Evolutionary conservation across 2,329 filamentous ascomycete species (phyloP), one percentile per base, ranked within the genome.

Genomic region (Hysterium pulicare): DNA sequence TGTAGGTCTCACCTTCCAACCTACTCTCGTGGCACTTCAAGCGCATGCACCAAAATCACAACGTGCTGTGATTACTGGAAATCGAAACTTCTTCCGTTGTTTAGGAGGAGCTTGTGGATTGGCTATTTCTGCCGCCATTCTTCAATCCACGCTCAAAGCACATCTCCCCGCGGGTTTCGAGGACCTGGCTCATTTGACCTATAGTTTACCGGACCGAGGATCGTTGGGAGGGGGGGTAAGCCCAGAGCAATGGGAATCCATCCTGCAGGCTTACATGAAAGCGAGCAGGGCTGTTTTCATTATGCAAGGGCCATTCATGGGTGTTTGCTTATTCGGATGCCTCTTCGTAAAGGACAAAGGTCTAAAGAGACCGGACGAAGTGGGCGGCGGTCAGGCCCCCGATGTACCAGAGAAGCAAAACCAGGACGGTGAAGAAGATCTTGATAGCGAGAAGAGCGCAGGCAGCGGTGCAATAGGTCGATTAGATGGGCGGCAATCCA

Each of bases 41-140:
- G 75, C 77, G 0, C 38, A 48, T 26, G 32, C 30, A 9, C 66
- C 69, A 2, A 79, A 78, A 50, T 63, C 71, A 0, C 74, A 81
- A 32, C 71, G 81, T 19, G 81, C 81, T 1, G 75, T 83, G 1
- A 73, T 81, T 15, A 82, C 81, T 31, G 77, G 75, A 3, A 73
- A 76, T 41, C 70, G 80, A 2, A 83, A 83, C 50, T 83, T 83
- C 55, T 71, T 81, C 49, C 74, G 81, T 6, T 75, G 73, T 37
- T 63, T 77, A 3, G 79, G 80, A 5, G 79, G 78, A 15, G 68
- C 78, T 1, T 68, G 73, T 17, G 78, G 79, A 0, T 69, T 83
- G 0, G 78, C 77, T 0, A 61, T 81, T 13, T 78, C 75, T 0
- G 78, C 78, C 1, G 76, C 77, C 28, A 53, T 59, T 0, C 47